Percentiles rank a stretch among this genome's conserved stretches.
Evolutionary conservation across 768 basidiomycete species (phyloP).

Genomic region (Cyathus striatus): DNA sequence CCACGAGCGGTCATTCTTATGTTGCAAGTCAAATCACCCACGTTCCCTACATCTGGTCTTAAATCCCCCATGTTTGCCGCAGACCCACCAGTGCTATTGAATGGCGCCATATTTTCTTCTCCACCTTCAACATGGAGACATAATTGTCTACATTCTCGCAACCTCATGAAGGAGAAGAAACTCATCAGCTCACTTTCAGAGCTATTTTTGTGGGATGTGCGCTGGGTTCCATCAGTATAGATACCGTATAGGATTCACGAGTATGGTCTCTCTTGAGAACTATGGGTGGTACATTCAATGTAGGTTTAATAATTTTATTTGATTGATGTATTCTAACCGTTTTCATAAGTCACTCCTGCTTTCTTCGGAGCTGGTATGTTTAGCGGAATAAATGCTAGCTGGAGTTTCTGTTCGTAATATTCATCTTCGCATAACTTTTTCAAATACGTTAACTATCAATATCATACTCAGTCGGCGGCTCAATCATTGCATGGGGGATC

Average conservation of each 20-base stretch:
- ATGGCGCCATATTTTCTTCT: no score
- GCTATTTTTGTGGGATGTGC: constrained; percentile 44
- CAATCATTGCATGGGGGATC: constrained; percentile 57
- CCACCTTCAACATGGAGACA: no score
- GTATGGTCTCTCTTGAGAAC: constrained; percentile 54
- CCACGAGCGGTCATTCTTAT: no score
- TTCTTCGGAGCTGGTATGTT: constrained; percentile 60
- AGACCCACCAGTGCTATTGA: no score
- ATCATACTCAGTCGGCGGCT: constrained; percentile 37
- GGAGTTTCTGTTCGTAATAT: constrained; percentile 48
- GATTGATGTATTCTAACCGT: not conserved
- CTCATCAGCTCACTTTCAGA: constrained; percentile 47
- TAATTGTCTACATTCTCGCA: no score
- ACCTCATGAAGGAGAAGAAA: constrained; percentile 41
- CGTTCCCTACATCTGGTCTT: no score
- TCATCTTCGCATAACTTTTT: no score
- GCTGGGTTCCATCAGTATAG: constrained; percentile 48
- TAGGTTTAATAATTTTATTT: constrained; percentile 20
- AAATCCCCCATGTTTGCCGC: no score
- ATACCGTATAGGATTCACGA: constrained; percentile 52
- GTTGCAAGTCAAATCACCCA: no score
- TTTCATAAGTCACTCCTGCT: constrained; percentile 40
- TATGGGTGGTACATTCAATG: constrained; percentile 54
- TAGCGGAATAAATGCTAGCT: constrained; percentile 50
- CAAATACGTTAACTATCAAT: constrained; percentile 1